phyloP scores from a whole-genome alignment of 2,329 filamentous ascomycete species.

The Alternaria triticimaculans region DNA sequence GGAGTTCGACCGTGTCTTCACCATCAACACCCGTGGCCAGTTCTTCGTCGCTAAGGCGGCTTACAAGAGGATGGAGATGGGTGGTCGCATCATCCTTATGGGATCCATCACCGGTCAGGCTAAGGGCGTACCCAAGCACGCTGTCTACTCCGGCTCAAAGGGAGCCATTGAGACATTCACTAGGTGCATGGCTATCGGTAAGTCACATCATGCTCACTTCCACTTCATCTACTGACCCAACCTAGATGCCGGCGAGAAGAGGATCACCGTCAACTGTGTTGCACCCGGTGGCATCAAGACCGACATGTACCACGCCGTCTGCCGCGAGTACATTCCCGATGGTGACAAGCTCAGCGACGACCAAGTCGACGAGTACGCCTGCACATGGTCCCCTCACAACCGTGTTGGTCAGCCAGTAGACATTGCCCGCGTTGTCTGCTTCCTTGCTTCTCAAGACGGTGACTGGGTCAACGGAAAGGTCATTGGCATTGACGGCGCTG shows the following conservation, averaged over 20 bases:
- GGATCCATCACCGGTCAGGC: conserved; percentile 64
- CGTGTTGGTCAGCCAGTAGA: conserved; percentile 72
- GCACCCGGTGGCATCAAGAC: conserved; percentile 63
- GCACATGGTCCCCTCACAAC: conserved; percentile 68
- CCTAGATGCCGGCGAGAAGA: conserved; percentile 60
- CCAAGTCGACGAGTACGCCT: conserved; percentile 67
- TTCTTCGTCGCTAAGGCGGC: conserved; percentile 67
- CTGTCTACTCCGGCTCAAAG: conserved; percentile 62
- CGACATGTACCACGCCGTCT: conserved; percentile 68
- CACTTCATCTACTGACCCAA: conserved; percentile 19
- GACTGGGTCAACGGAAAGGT: conserved; percentile 64
- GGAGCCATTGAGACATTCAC: conserved; percentile 62
- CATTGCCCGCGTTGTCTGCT: conserved; percentile 69
- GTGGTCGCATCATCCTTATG: conserved; percentile 62
- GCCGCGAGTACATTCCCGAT: conserved; percentile 67
- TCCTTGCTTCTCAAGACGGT: conserved; percentile 64
- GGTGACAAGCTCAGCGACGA: conserved; percentile 64
- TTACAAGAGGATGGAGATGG: conserved; percentile 60
- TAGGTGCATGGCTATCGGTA: conserved; percentile 61
- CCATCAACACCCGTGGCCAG: conserved; percentile 67
- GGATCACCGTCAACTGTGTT: conserved; percentile 67
- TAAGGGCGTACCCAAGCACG: conserved; percentile 62
- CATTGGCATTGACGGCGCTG: conserved; percentile 56
- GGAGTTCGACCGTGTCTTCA: conserved; percentile 65
- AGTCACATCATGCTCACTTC: conserved; percentile 10